Evolutionary conservation across 768 basidiomycete genomes (phyloP), one percentile per base, ranked within the genome.

Genomic region (Rhizopogon vinicolor): DNA sequence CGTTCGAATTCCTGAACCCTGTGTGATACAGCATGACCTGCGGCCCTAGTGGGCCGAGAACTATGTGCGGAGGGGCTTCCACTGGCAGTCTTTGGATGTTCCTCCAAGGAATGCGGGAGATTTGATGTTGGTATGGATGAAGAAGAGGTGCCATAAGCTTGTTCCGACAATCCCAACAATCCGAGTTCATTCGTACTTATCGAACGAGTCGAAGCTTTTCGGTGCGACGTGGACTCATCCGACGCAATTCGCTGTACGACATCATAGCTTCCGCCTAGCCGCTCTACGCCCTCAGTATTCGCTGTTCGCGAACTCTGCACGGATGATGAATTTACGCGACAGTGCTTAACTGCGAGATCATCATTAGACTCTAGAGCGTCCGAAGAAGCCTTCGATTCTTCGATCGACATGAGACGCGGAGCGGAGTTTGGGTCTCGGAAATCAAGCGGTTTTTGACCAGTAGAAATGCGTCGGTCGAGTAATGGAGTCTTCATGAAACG

Each of bases 381-480:
- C 13, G 52, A 46, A 10, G 58, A 31, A 8, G 44, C n/a, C 45
- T 65, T 63, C 12, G 60, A 62, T 31, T 88, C 82, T 53, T 82
- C 78, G 51, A 89, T 83, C 3, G 82, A 71, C 44, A 75, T 72
- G 5, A 93, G 75, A 12, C 76, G 75, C 0, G 91, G 91, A 3
- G 82, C 82, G 1, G 91, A 89, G 51, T 85, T 84, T 1, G 93
- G 92, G 69, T 95, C 92, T 19, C 89, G 81, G 63, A 93, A 81
- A 19, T 90, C 85, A 13, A 76, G 65, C 44, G 44, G 61, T 55
- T 51, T 68, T 62, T 57, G 65, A 54, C 70, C 64, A 53, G 70
- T 70, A 61, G 77, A 83, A 10, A 70, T 57, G 25, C 76, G 74
- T 41, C 84, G 78, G 59, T 89, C 87, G 28, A 87, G 75, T 49